Conservation (phyloP, 169 alveolate species). For the Babesia ovata region DNA sequence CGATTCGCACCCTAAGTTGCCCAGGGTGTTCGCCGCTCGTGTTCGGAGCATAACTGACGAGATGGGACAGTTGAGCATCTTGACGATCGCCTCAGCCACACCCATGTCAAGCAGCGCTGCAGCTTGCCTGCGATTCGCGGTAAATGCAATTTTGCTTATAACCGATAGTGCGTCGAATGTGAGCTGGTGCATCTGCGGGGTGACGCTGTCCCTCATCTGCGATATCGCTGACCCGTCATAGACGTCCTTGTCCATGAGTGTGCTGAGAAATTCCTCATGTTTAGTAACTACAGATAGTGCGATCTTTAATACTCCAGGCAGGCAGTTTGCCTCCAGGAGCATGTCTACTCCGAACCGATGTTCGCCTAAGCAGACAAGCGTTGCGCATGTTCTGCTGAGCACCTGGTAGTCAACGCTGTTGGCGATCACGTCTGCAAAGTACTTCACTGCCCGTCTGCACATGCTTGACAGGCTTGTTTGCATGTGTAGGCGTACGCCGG, state of each 20-base stretch:
- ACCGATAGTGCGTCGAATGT: constrained; percentile 85
- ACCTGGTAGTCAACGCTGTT: constrained; percentile 12
- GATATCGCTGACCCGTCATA: constrained; percentile 9
- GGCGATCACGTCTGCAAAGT: constrained; percentile 18
- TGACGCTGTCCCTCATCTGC: constrained; percentile 3
- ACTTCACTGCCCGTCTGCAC: constrained; percentile 6
- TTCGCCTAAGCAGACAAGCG: constrained; percentile 45
- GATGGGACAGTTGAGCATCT: constrained; percentile 77
- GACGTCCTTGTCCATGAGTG: constrained; percentile 15
- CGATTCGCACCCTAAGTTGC: constrained; percentile 87
- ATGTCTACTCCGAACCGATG: constrained; percentile 53
- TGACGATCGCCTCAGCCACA: constrained; percentile 77
- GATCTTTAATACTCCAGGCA: constrained; percentile 23
- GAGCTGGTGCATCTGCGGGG: constrained; percentile 64
- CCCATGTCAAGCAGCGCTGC: constrained; percentile 74
- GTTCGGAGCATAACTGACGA: constrained; percentile 80
- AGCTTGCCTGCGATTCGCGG: constrained; percentile 79
- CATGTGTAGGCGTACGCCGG: neutral
- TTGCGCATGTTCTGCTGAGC: constrained; percentile 38
- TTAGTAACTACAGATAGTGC: constrained; percentile 32
- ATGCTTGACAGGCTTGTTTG: neutral
- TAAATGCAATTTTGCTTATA: constrained; percentile 83
- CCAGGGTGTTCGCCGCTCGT: constrained; percentile 86
- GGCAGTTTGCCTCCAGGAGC: constrained; percentile 34
- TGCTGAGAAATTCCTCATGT: constrained; percentile 13